Conservation (phyloP, 2,329 filamentous ascomycete species). For the Calonectria hawksworthii region DNA sequence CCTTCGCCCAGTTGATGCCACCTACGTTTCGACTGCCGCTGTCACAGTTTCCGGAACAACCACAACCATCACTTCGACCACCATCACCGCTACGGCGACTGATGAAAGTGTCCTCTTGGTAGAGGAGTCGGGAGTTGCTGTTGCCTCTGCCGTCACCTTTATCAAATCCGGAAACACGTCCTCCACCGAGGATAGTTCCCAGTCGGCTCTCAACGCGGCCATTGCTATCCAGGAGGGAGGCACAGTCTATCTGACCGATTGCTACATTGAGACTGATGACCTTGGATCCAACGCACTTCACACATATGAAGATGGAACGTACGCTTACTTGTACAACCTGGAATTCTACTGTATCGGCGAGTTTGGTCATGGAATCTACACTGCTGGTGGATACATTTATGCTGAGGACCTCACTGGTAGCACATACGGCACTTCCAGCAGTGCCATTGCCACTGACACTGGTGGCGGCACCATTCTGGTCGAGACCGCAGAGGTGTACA, state of each 20-base stretch:
- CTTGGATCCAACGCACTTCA: slow-evolving; percentile 15
- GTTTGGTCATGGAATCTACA: slow-evolving; percentile 19
- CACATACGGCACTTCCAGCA: slow-evolving; percentile 19
- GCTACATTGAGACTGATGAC: slow-evolving; percentile 17
- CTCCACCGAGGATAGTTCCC: background rate
- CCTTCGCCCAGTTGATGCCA: slow-evolving; percentile 1
- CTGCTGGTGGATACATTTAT: slow-evolving; percentile 19
- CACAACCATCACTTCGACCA: slow-evolving; percentile 19
- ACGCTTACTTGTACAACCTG: slow-evolving; percentile 19
- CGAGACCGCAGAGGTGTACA: background rate
- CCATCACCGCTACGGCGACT: slow-evolving; percentile 11
- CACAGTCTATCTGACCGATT: slow-evolving; percentile 20
- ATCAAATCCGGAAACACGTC: slow-evolving; percentile 14
- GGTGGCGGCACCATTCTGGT: slow-evolving; percentile 17
- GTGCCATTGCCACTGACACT: slow-evolving; percentile 17
- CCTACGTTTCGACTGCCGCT: slow-evolving; percentile 15
- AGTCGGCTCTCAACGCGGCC: slow-evolving; percentile 14
- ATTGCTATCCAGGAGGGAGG: slow-evolving; percentile 18
- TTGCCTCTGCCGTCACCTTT: slow-evolving; percentile 15
- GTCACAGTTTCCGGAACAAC: slow-evolving; percentile 18
- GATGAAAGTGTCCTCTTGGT: slow-evolving; percentile 18
- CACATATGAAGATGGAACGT: slow-evolving; percentile 15
- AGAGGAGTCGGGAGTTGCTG: slow-evolving; percentile 14
- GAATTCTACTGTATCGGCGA: slow-evolving; percentile 17
- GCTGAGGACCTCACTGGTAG: slow-evolving; percentile 18